These are phyloP conservation scores for Xylaria sp. DNA, from an alignment of 2,329 filamentous ascomycete species.

Conservation along the genomic window DNA sequence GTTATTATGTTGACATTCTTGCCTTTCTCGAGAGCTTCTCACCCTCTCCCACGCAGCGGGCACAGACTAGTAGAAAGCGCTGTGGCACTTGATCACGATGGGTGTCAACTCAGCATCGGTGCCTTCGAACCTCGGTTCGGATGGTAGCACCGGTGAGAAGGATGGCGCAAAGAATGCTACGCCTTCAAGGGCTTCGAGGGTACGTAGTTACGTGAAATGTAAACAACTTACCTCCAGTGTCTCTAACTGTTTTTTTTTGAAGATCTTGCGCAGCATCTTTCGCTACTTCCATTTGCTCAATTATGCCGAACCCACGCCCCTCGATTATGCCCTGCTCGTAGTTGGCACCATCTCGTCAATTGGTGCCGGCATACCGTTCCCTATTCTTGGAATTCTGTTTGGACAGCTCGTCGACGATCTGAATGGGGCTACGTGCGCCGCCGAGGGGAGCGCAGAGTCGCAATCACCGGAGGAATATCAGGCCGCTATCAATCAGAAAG, in stretches of 20 bases:
- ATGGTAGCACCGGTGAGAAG: constrained; percentile 22
- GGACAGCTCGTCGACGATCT: constrained; percentile 71
- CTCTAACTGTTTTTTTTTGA: constrained; percentile 19
- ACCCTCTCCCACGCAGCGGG: not conserved
- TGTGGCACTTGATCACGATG: constrained; percentile 32
- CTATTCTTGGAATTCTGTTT: constrained; percentile 72
- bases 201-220: constrained; percentile 18
- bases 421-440: constrained; percentile 65
- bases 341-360: constrained; percentile 59
- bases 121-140: constrained; percentile 27
- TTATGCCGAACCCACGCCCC: constrained; percentile 57
- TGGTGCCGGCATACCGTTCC: constrained; percentile 71
- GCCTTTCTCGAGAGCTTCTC: not conserved
- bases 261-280: constrained; percentile 46
- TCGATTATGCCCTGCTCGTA: constrained; percentile 57
- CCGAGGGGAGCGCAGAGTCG: constrained; percentile 30
- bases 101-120: constrained; percentile 32
- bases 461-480: constrained; percentile 50
- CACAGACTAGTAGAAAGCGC: constrained; percentile 14
- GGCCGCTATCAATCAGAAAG: constrained; percentile 59
- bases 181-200: constrained; percentile 31
- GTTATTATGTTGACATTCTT: constrained; percentile 7
- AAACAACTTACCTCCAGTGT: not conserved
- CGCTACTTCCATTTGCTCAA: constrained; percentile 59
- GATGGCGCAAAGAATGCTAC: constrained; percentile 7